Conservation (phyloP, 2,329 filamentous ascomycete species). For the Hymenoscyphus linearis region DNA sequence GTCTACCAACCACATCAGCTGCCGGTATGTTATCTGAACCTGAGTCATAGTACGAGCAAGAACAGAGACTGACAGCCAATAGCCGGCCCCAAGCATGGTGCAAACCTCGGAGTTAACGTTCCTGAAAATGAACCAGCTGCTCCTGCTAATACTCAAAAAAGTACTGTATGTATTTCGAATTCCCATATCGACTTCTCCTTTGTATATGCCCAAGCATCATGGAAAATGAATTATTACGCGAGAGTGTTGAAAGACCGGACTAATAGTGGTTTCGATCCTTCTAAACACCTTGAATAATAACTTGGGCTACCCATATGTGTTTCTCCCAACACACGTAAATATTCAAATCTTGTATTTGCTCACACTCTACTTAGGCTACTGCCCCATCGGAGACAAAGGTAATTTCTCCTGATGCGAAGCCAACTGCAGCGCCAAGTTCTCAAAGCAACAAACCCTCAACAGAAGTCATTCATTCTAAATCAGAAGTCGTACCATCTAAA, state of each 20-base stretch:
- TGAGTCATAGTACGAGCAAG: neutral
- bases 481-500: neutral
- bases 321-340: neutral
- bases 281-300: neutral
- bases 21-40: neutral
- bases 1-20: neutral
- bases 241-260: neutral
- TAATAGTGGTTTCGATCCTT: neutral
- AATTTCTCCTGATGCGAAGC: neutral
- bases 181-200: neutral
- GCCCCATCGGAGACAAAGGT: neutral
- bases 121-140: neutral
- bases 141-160: neutral
- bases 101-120: neutral
- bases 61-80: neutral
- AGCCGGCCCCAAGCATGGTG: neutral
- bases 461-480: neutral
- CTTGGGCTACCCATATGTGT: neutral
- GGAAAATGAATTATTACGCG: neutral
- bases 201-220: neutral
- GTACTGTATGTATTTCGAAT: neutral
- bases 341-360: neutral
- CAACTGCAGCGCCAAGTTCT: neutral
- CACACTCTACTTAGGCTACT: neutral
- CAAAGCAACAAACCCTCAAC: neutral